Conservation (phyloP, 768 basidiomycete species). For the Mycena galericulata region DNA sequence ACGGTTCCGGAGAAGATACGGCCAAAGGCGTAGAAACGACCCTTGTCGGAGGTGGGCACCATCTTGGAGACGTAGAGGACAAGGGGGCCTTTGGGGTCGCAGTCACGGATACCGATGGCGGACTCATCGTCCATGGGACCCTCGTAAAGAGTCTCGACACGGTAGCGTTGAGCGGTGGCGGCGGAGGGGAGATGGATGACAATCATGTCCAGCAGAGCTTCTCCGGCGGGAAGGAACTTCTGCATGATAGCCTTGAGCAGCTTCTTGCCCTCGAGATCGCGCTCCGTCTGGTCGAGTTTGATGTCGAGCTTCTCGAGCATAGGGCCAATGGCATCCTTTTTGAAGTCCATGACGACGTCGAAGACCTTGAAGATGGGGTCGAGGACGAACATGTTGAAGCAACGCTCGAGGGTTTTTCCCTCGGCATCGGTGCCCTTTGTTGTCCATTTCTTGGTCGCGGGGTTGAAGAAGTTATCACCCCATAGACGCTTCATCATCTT, state of each 20-base stretch:
- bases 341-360: constrained; percentile 99
- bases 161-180: constrained; percentile 95
- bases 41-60: constrained; percentile 99
- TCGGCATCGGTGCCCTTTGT: constrained; percentile 80
- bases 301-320: constrained; percentile 98
- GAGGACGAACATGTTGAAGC: constrained; percentile 98
- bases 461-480: constrained; percentile 99
- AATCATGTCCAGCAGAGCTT: constrained; percentile 99
- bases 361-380: constrained; percentile 99
- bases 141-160: constrained; percentile 99
- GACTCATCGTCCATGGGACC: constrained; percentile 99
- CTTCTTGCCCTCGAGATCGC: constrained; percentile 93
- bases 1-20: constrained; percentile 99
- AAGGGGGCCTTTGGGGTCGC: constrained; percentile 95
- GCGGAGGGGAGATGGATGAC: constrained; percentile 99
- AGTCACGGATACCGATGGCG: constrained; percentile 98
- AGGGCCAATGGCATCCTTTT: constrained; percentile 85
- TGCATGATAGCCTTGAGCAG: constrained; percentile 99
- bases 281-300: constrained; percentile 88
- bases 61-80: constrained; percentile 99
- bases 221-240: constrained; percentile 99
- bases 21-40: constrained; percentile 99
- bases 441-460: constrained; percentile 96
- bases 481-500: constrained; percentile 84
- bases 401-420: constrained; percentile 93